Conservation (phyloP, 179 eudicot species). For the Corrigiola litoralis region DNA sequence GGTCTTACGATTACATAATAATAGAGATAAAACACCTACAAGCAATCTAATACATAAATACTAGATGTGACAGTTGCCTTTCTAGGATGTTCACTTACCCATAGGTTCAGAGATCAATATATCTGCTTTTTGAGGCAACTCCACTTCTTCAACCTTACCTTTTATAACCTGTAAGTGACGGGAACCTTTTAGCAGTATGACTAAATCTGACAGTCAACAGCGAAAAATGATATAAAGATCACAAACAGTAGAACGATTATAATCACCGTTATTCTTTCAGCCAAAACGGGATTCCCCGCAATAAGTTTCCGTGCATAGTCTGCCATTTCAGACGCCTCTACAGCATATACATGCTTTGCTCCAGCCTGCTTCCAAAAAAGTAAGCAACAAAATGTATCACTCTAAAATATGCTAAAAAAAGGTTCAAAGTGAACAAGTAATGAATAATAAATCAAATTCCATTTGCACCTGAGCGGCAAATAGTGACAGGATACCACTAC, state of each 20-base stretch:
- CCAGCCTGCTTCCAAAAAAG: slow-evolving; percentile 59
- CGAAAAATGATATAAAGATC: neutral
- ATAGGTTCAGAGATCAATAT: slow-evolving; percentile 94
- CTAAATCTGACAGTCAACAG: neutral
- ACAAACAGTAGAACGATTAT: neutral
- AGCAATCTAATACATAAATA: neutral
- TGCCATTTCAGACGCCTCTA: slow-evolving; percentile 99
- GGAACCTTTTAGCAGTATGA: slow-evolving; percentile 1
- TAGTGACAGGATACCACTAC: slow-evolving; percentile 91
- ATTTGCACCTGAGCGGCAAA: slow-evolving; percentile 91
- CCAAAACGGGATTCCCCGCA: slow-evolving; percentile 79
- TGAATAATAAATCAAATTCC: neutral
- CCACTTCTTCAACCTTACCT: slow-evolving; percentile 96
- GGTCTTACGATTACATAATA: no score
- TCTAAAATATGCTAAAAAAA: neutral
- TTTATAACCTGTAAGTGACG: slow-evolving; percentile 59
- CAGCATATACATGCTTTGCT: slow-evolving; percentile 97
- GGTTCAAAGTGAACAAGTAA: neutral
- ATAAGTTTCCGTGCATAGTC: slow-evolving; percentile 92
- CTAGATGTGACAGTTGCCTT: neutral
- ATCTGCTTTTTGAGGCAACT: slow-evolving; percentile 95
- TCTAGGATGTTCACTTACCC: slow-evolving; percentile 44
- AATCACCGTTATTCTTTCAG: slow-evolving; percentile 78
- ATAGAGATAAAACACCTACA: no score
- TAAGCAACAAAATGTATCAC: neutral